Conservation (phyloP, 768 basidiomycete species). For the Lactifluus volemus region DNA sequence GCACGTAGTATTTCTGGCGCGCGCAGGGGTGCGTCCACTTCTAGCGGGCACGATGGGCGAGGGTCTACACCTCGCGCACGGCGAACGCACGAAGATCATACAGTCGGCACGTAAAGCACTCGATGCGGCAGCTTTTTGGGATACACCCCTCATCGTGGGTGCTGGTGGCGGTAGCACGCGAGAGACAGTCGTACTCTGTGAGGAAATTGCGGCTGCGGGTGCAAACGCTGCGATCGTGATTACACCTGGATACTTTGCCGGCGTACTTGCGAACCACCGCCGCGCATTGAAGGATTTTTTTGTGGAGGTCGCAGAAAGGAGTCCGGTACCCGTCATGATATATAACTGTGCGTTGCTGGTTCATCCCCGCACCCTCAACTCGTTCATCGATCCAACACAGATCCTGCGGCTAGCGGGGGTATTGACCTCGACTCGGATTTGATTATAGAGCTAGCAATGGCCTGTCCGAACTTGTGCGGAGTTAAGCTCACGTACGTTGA, state of each 20-base stretch:
- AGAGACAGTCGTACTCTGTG: slow-evolving; percentile 67
- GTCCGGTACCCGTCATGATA: slow-evolving; percentile 79
- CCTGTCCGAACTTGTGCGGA: slow-evolving; percentile 72
- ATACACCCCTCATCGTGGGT: slow-evolving; percentile 69
- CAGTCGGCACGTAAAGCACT: slow-evolving; percentile 59
- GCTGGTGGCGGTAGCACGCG: slow-evolving; percentile 79
- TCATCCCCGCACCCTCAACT: not conserved
- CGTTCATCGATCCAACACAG: slow-evolving; percentile 29
- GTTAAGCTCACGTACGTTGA: slow-evolving; percentile 78
- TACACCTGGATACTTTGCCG: slow-evolving; percentile 80
- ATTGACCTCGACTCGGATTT: slow-evolving; percentile 89
- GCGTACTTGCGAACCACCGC: slow-evolving; percentile 51
- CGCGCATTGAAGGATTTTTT: slow-evolving; percentile 73
- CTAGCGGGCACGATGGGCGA: slow-evolving; percentile 83
- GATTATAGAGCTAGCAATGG: slow-evolving; percentile 68
- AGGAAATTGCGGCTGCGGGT: slow-evolving; percentile 74
- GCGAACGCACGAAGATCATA: slow-evolving; percentile 60
- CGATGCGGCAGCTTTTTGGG: slow-evolving; percentile 49
- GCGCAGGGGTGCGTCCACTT: slow-evolving; percentile 61
- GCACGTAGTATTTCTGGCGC: slow-evolving; percentile 57
- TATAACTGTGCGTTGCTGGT: slow-evolving; percentile 66
- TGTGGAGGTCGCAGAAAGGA: slow-evolving; percentile 65
- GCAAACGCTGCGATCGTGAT: slow-evolving; percentile 87
- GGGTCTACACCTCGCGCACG: slow-evolving; percentile 61
- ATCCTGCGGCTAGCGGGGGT: slow-evolving; percentile 80